Evolutionary conservation across 352 stramenopile genomes (phyloP).

Genomic region (Phytophthora tubulina): DNA sequence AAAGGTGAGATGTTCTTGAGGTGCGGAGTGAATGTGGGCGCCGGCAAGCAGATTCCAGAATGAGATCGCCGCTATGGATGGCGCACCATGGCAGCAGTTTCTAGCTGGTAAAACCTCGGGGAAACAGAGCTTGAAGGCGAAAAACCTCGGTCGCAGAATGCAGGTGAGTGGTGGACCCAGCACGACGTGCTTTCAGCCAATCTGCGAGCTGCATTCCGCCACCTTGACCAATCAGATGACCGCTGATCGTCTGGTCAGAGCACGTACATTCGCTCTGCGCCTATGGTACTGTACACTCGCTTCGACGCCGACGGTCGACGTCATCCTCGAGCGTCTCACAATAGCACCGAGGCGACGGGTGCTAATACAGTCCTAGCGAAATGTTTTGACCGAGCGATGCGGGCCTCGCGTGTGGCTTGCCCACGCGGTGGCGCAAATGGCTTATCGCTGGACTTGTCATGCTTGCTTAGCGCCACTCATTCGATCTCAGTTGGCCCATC

Average conservation of each 20-base stretch:
- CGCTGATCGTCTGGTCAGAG: slow-evolving; percentile 7
- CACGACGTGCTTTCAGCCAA: slow-evolving; percentile 42
- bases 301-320: not conserved
- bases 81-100: slow-evolving; percentile 12
- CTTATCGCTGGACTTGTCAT: slow-evolving; percentile 12
- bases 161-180: slow-evolving; percentile 33
- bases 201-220: not conserved
- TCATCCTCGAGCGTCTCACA: slow-evolving; percentile 22
- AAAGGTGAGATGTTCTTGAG: slow-evolving; percentile 2
- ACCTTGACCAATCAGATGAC: slow-evolving; percentile 12
- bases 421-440: slow-evolving; percentile 11
- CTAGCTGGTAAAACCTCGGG: slow-evolving; percentile 41
- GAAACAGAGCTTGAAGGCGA: slow-evolving; percentile 15
- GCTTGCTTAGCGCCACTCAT: slow-evolving; percentile 34
- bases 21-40: slow-evolving; percentile 17
- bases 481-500: slow-evolving; percentile 14
- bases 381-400: not conserved
- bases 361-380: not conserved
- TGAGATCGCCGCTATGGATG: slow-evolving; percentile 33
- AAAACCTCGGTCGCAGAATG: slow-evolving; percentile 35
- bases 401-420: not conserved
- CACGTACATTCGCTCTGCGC: not conserved
- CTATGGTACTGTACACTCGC: slow-evolving; percentile 7
- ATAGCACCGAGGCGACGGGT: not conserved
- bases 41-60: slow-evolving; percentile 66